Conservation (phyloP, 176 grass and related monocot genomes). For the Oryza brachyantha region DNA sequence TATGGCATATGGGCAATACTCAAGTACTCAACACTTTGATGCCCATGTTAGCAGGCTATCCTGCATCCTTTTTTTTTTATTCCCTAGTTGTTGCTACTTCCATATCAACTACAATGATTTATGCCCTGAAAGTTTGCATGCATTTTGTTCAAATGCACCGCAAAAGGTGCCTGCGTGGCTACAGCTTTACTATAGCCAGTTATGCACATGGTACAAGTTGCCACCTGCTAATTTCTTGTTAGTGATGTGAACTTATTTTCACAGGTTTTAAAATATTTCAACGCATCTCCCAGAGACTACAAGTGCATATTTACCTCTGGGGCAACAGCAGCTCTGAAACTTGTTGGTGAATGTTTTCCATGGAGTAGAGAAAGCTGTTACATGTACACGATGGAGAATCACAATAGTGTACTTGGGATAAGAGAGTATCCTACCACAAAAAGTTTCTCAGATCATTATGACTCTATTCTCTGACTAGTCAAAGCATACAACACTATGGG, state of each 20-base stretch:
- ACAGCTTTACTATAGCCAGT: not conserved
- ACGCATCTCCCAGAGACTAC: conserved; percentile 87
- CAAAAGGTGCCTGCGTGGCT: not conserved
- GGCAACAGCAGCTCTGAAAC: conserved; percentile 82
- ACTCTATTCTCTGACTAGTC: not conserved
- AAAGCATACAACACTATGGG: not conserved
- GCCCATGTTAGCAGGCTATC: not conserved
- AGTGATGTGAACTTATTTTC: conserved; percentile 35
- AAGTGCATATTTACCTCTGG: conserved; percentile 97
- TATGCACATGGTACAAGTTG: conserved; percentile 17
- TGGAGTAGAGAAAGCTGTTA: conserved; percentile 87
- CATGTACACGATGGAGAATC: conserved; percentile 93
- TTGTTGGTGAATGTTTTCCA: conserved; percentile 93
- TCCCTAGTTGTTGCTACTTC: not conserved
- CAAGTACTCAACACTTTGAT: not conserved
- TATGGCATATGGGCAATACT: not conserved
- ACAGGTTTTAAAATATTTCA: conserved; percentile 89
- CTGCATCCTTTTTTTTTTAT: not conserved
- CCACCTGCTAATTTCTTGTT: conserved; percentile 19
- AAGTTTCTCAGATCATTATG: not conserved
- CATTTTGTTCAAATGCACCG: conserved; percentile 4
- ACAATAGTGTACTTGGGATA: conserved; percentile 98
- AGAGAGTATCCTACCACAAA: conserved; percentile 87
- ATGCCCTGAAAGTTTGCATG: not conserved
- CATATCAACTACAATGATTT: not conserved